A percentile compares a stretch with the other conserved stretches of the same genome.
Conservation (phyloP, 371 early-diverging fungal species). For the Enterocytospora artemiae region DNA sequence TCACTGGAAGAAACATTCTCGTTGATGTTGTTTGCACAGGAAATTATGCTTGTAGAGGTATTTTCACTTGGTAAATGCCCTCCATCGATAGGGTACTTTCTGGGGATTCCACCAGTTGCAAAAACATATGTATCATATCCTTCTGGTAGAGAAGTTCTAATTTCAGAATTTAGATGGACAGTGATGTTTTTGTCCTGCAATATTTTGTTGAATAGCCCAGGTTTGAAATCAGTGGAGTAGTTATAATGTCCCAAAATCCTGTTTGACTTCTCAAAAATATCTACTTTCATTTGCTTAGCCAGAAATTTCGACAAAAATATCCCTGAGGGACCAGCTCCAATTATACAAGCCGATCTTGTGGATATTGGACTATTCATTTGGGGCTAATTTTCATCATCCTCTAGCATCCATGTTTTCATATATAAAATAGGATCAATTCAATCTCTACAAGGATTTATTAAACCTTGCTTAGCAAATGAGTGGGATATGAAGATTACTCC, state of each 20-base stretch:
- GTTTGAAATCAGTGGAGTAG: constrained; percentile 20
- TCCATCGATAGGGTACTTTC: constrained; percentile 4
- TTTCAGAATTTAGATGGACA: constrained; percentile 13
- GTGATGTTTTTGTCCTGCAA: constrained; percentile 16
- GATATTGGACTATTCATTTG: background rate
- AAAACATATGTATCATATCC: constrained; percentile 33
- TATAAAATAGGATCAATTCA: background rate
- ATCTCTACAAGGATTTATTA: background rate
- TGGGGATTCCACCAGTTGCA: constrained; percentile 34
- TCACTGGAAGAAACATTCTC: too few species aligned
- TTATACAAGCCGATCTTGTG: constrained; percentile 31
- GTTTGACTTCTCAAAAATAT: constrained; percentile 30
- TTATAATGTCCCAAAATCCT: constrained; percentile 33
- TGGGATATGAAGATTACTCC: too few species aligned
- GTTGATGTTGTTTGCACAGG: too few species aligned
- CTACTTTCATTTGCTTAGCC: background rate
- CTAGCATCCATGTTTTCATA: background rate
- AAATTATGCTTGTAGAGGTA: too few species aligned
- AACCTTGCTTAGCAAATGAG: background rate
- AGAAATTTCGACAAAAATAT: constrained; percentile 34
- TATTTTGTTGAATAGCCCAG: constrained; percentile 11
- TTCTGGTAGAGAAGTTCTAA: background rate
- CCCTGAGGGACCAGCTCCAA: constrained; percentile 50
- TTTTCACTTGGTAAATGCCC: constrained; percentile 3
- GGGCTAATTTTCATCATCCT: background rate